Conservation (phyloP, 2,329 filamentous ascomycete species). For the Verticillium longisporum region DNA sequence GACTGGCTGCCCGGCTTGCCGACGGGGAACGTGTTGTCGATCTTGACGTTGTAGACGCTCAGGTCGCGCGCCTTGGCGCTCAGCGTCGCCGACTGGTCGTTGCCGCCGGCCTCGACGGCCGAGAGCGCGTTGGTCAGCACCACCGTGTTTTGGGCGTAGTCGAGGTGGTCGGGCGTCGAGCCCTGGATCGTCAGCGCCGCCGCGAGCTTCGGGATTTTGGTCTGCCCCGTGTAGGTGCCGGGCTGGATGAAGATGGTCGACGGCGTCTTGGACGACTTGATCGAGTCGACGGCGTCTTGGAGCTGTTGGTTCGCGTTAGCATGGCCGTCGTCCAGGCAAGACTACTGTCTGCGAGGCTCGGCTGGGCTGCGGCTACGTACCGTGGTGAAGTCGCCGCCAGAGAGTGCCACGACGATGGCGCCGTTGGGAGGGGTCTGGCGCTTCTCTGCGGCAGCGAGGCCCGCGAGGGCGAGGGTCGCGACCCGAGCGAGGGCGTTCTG, state of each 20-base stretch:
- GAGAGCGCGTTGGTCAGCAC: slow-evolving; percentile 30
- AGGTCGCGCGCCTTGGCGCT: slow-evolving; percentile 41
- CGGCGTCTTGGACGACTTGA: slow-evolving; percentile 38
- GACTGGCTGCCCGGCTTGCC: slow-evolving; percentile 27
- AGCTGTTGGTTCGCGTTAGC: slow-evolving; percentile 23
- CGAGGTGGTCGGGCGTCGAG: slow-evolving; percentile 44
- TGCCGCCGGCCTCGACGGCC: slow-evolving; percentile 39
- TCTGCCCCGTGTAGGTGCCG: slow-evolving; percentile 56
- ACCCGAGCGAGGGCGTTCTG: background rate
- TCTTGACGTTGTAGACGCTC: slow-evolving; percentile 56
- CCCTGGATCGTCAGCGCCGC: slow-evolving; percentile 51
- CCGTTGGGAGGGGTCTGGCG: slow-evolving; percentile 36
- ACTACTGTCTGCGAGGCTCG: background rate
- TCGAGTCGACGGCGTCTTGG: slow-evolving; percentile 50
- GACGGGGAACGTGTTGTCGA: slow-evolving; percentile 30
- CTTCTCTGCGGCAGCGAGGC: slow-evolving; percentile 17
- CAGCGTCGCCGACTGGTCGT: slow-evolving; percentile 47
- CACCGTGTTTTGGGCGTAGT: slow-evolving; percentile 50
- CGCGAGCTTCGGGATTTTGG: slow-evolving; percentile 41
- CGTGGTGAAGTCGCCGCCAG: slow-evolving; percentile 16
- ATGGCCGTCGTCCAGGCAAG: background rate
- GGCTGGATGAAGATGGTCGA: slow-evolving; percentile 62
- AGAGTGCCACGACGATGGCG: slow-evolving; percentile 39
- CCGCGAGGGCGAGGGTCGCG: background rate
- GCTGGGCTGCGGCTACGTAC: background rate